These are phyloP conservation scores for Cladosporium sp. DNA, from an alignment of 2,329 filamentous ascomycete genomes.

Conservation along the genomic window DNA sequence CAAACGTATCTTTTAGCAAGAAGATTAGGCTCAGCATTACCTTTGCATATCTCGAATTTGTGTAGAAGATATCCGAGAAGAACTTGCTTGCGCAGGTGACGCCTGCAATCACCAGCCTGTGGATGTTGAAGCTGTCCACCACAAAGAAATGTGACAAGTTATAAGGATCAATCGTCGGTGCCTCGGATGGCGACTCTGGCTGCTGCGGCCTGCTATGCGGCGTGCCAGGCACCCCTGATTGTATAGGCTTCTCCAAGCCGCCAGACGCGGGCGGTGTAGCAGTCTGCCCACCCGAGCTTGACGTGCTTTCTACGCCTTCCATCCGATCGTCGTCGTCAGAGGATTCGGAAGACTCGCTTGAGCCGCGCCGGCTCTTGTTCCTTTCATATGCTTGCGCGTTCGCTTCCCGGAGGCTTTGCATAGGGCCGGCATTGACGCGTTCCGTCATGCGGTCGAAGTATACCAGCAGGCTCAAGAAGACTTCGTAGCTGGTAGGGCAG, in stretches of 20 bases:
- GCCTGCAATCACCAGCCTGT: slow-evolving; percentile 89
- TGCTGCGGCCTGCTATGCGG: slow-evolving; percentile 31
- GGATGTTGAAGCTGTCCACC: slow-evolving; percentile 98
- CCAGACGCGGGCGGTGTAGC: slow-evolving; percentile 45
- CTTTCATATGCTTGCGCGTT: slow-evolving; percentile 43
- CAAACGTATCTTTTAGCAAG: slow-evolving; percentile 7
- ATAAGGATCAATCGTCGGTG: slow-evolving; percentile 40
- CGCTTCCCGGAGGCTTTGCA: slow-evolving; percentile 54
- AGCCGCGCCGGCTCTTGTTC: slow-evolving; percentile 15
- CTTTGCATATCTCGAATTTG: slow-evolving; percentile 98
- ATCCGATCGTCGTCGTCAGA: slow-evolving; percentile 25
- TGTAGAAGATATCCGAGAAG: slow-evolving; percentile 98
- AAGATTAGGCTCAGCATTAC: slow-evolving; percentile 46
- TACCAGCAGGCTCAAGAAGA: slow-evolving; percentile 88
- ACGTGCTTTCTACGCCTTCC: slow-evolving; percentile 24
- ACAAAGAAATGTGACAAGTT: slow-evolving; percentile 72
- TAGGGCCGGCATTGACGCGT: slow-evolving; percentile 75
- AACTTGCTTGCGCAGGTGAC: slow-evolving; percentile 99
- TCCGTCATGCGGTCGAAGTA: slow-evolving; percentile 99
- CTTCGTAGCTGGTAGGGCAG: slow-evolving; percentile 96
- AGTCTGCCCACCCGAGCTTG: slow-evolving; percentile 28
- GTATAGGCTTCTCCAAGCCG: slow-evolving; percentile 37
- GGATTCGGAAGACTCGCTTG: slow-evolving; percentile 15
- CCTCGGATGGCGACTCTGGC: slow-evolving; percentile 27
- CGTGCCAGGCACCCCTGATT: slow-evolving; percentile 30